Evolutionary conservation across 129 eudicot genomes (phyloP).

Genomic region (Flaveria ramosissima): DNA sequence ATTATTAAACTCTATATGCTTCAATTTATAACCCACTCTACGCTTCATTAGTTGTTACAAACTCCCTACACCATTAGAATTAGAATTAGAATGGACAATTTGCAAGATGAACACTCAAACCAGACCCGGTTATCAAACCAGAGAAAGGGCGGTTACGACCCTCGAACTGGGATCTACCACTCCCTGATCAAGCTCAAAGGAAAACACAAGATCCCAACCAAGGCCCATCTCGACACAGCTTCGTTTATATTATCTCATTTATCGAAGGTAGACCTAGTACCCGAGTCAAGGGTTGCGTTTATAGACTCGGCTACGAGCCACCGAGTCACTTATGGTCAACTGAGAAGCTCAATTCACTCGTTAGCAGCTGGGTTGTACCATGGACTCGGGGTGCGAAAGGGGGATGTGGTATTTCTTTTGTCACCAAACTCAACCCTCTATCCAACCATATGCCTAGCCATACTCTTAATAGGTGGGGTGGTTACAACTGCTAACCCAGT

Average conservation of each 20-base stretch:
- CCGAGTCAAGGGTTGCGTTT: constrained; percentile 60
- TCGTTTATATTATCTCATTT: constrained; percentile 60
- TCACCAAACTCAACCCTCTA: constrained; percentile 69
- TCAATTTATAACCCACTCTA: constrained; percentile 10
- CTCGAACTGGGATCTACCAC: constrained; percentile 59
- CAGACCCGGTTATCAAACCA: constrained; percentile 10
- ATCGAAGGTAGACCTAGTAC: constrained; percentile 42
- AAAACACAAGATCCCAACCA: constrained; percentile 55
- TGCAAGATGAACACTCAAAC: constrained; percentile 30
- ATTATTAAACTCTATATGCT: not conserved
- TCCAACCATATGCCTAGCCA: constrained; percentile 65
- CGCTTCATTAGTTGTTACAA: not conserved
- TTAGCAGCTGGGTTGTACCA: constrained; percentile 63
- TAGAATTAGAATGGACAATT: constrained; percentile 18
- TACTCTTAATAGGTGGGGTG: constrained; percentile 65
- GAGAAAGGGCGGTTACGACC: constrained; percentile 46
- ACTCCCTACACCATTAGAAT: not conserved
- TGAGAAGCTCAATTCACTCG: constrained; percentile 46
- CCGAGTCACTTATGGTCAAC: constrained; percentile 58
- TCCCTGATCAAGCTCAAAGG: constrained; percentile 47
- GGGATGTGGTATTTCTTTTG: constrained; percentile 62
- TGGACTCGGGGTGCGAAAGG: constrained; percentile 57
- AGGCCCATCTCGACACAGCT: constrained; percentile 52
- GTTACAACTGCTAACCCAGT: constrained; percentile 70
- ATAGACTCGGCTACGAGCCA: constrained; percentile 53